Evolutionary conservation across 495 filamentous ascomycete species (phyloP).

Genomic region (Penicillium antarcticum): DNA sequence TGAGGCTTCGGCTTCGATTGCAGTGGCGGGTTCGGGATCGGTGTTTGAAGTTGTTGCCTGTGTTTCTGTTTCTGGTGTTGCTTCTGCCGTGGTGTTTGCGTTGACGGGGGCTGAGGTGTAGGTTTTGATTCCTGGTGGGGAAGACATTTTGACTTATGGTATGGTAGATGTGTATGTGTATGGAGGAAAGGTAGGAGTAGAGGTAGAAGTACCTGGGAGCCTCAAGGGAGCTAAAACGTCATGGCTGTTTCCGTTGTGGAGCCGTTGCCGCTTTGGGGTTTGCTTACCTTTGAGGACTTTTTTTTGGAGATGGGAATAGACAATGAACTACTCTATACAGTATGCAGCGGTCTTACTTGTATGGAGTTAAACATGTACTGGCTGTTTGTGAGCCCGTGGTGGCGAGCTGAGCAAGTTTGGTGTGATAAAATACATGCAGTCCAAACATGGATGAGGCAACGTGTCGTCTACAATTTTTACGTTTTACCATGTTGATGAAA

Average conservation of each 20-base stretch:
- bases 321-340: no score
- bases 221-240: conserved; percentile 21
- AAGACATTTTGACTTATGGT: conserved; percentile 18
- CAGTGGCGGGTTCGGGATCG: conserved; percentile 44
- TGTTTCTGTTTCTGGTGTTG: conserved; percentile 7
- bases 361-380: no score
- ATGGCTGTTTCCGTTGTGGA: conserved; percentile 19
- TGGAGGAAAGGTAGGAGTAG: not conserved
- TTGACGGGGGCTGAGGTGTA: conserved; percentile 60
- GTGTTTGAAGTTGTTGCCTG: conserved; percentile 15
- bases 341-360: no score
- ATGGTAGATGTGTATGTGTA: not conserved
- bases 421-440: no score
- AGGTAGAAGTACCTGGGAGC: conserved; percentile 3
- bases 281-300: not conserved
- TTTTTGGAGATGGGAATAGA: not conserved
- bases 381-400: no score
- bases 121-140: conserved; percentile 56
- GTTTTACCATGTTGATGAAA: not conserved
- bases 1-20: conserved; percentile 21
- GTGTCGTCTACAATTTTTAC: not conserved
- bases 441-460: no score
- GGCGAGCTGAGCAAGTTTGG: no score
- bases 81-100: conserved; percentile 25
- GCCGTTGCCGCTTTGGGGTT: conserved; percentile 7